Conservation (phyloP, 371 early-diverging fungal species). For the Mucor irregularis region DNA sequence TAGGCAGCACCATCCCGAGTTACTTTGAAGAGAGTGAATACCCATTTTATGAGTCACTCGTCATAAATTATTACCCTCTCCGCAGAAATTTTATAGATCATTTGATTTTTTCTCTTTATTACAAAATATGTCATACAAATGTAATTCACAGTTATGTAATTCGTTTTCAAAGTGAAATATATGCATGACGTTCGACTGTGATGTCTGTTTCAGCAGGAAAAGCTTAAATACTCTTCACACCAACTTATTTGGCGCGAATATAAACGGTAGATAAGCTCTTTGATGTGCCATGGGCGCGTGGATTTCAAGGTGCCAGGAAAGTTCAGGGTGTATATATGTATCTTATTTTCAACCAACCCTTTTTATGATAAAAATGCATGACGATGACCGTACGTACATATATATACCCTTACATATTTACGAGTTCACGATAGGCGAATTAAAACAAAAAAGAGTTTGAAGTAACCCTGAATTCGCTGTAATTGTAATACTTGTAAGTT, state of each 20-base stretch:
- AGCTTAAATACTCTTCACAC: too few species aligned
- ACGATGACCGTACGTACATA: not conserved
- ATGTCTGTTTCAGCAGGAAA: too few species aligned
- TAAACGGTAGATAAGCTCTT: too few species aligned
- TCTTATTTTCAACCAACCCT: not conserved
- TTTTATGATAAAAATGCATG: constrained; percentile 9
- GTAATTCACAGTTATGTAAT: too few species aligned
- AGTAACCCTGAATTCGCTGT: not conserved
- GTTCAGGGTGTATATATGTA: not conserved
- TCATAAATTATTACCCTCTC: not conserved
- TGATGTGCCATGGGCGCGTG: too few species aligned
- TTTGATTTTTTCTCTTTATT: not conserved
- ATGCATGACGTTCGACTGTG: too few species aligned
- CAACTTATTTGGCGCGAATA: too few species aligned
- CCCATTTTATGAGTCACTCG: constrained; percentile 56
- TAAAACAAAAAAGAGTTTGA: not conserved
- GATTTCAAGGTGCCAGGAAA: not conserved
- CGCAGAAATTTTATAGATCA: not conserved
- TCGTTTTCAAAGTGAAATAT: too few species aligned
- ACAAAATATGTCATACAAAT: not conserved
- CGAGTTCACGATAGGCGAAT: too few species aligned
- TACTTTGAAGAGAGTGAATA: constrained; percentile 67
- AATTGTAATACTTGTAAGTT: not conserved
- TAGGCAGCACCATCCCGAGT: constrained; percentile 57
- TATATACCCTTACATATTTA: too few species aligned